Percentiles rank a stretch among this genome's conserved stretches.
These are phyloP conservation scores for Mortierella hygrophila DNA, from an alignment of 192 early-diverging fungal genomes.

Conservation along the genomic window DNA sequence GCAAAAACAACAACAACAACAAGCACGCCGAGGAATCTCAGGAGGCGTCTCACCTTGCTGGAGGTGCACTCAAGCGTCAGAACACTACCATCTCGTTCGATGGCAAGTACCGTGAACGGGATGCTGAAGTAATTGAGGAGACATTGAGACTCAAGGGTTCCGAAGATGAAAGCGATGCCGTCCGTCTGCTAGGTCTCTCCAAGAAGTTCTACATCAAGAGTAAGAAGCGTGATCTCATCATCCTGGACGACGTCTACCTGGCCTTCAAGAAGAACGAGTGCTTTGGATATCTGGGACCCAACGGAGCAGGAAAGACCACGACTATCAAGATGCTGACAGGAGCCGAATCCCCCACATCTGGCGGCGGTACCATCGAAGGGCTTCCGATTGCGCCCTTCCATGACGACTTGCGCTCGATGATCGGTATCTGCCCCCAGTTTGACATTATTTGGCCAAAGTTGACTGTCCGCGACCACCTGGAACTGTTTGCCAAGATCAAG, in stretches of 20 bases:
- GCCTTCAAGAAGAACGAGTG: conserved; percentile 62
- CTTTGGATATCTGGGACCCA: conserved; percentile 69
- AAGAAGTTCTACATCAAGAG: conserved; percentile 28
- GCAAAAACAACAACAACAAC: conserved; percentile 1
- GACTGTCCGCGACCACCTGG: conserved; percentile 58
- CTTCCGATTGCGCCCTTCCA: conserved; percentile 47
- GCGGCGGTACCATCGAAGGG: conserved; percentile 44
- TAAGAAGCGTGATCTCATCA: conserved; percentile 44
- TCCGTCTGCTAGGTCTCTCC: conserved; percentile 48
- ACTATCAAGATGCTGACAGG: conserved; percentile 59
- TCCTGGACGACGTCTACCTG: conserved; percentile 59
- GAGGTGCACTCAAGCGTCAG: background rate
- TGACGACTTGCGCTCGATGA: conserved; percentile 49
- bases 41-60: no score
- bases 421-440: conserved; percentile 61
- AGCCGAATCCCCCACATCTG: conserved; percentile 50
- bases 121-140: conserved; percentile 51
- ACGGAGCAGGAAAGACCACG: conserved; percentile 72
- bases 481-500: conserved; percentile 57
- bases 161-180: conserved; percentile 44
- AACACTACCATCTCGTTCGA: conserved; percentile 28
- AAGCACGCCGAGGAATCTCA: background rate
- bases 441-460: conserved; percentile 55
- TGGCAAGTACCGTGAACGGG: conserved; percentile 44
- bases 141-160: conserved; percentile 30